Evolutionary conservation across 192 early-diverging fungal genomes (phyloP), one percentile per base, ranked within the genome.

Genomic region (Coemansia sp.): DNA sequence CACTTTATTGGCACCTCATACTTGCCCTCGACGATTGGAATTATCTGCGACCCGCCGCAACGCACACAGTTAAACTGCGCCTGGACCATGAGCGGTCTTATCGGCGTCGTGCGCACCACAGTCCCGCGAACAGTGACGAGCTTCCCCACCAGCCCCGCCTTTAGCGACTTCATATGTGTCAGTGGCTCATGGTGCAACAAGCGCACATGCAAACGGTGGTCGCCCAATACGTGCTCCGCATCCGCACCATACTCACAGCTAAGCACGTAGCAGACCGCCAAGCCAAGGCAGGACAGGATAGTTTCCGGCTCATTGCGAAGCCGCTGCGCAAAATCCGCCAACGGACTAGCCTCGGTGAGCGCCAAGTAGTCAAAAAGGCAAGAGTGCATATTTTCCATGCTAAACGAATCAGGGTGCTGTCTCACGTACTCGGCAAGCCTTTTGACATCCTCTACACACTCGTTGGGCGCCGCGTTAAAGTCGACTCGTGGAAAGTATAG

Each of bases 71-170:
- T 73, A 71, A 92, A 94, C 20, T 87, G 63, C 58, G 93, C 84
- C 72, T 89, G 84, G 6, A 79, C 80, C 50, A 92, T 71, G 24
- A 91, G 66, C 27, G 92, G 90, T 62, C 89, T 93, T 55, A 93
- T 86, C 24, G 88, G 83, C 62, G 92, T 91, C 2, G 90, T 88
- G 38, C 91, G 87, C n/a, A 93, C 91, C 7, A 95, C 89, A 0
- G 91, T 92, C 64, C 93, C 94, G n/a, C 89, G 84, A 5, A 94
- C 83, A 33, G 84, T 87, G 24, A 95, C 87, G 29, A 92, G 83
- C 57, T 71, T 86, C 84, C 92, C 90, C 58, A 92, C 89, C 27
- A 91, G 73, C 31, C 91, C 89, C 1, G 91, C 89, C 65, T 93
- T 93, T 39, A 93, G 75, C 52, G 91, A 81, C 72, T 92, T 91